phyloP scores from a whole-genome alignment of 1,284 basidiomycete genomes.

The Ceratorhiza oryzae-sativae region DNA sequence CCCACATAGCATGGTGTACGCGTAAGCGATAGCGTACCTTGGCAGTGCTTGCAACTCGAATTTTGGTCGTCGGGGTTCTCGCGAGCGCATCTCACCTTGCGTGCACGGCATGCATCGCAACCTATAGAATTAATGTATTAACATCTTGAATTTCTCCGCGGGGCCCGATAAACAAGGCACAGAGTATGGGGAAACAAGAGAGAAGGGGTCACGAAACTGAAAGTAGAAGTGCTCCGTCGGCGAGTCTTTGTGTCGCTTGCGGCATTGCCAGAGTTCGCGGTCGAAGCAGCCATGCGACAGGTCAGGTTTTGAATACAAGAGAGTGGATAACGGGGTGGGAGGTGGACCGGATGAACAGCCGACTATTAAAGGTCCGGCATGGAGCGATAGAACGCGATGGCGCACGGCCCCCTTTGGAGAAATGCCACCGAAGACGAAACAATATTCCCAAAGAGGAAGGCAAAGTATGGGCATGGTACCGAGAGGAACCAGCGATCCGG shows the following conservation, averaged over 20 bases:
- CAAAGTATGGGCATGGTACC: slow-evolving; percentile 16
- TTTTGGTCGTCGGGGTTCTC: slow-evolving; percentile 66
- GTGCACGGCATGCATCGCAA: slow-evolving; percentile 82
- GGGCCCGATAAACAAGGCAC: background rate
- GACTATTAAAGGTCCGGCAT: slow-evolving; percentile 29
- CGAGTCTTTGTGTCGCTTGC: slow-evolving; percentile 25
- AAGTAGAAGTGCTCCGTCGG: slow-evolving; percentile 34
- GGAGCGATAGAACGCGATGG: slow-evolving; percentile 28
- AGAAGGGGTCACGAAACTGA: slow-evolving; percentile 32
- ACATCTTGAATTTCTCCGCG: slow-evolving; percentile 4
- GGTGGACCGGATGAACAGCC: slow-evolving; percentile 9
- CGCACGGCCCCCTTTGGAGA: slow-evolving; percentile 26
- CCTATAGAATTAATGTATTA: slow-evolving; percentile 54
- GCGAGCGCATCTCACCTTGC: slow-evolving; percentile 80
- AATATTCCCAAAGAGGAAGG: slow-evolving; percentile 29
- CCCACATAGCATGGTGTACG: slow-evolving; percentile 66
- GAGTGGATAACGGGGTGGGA: slow-evolving; percentile 6
- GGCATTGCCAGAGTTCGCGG: slow-evolving; percentile 7
- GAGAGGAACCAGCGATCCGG: slow-evolving; percentile 20
- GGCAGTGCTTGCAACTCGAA: slow-evolving; percentile 35
- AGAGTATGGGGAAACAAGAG: background rate
- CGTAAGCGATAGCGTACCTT: background rate
- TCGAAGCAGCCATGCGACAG: slow-evolving; percentile 20
- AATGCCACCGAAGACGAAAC: slow-evolving; percentile 25
- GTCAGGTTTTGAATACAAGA: background rate